Evolutionary conservation across 805 yeast species (phyloP).

Genomic region (Blastobotrys terrestris): DNA sequence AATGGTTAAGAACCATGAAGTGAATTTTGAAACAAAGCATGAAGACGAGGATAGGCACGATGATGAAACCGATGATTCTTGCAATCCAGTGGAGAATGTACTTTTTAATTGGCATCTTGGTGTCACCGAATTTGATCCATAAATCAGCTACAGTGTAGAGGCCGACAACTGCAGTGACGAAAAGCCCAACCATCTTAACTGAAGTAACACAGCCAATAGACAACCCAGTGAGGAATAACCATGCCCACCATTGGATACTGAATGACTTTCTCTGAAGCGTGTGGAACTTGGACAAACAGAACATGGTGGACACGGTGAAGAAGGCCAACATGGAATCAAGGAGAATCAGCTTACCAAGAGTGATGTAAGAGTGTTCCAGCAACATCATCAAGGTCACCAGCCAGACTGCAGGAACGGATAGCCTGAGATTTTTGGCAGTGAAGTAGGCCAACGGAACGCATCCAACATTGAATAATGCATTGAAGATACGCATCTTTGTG

Average conservation of each 20-base stretch:
- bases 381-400: conserved; percentile 65
- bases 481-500: conserved; percentile 77
- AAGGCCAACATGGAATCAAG: conserved; percentile 87
- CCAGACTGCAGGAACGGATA: conserved; percentile 66
- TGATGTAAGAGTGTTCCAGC: conserved; percentile 75
- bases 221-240: conserved; percentile 81
- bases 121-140: conserved; percentile 76
- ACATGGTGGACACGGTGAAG: conserved; percentile 80
- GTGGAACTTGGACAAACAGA: conserved; percentile 66
- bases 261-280: conserved; percentile 55
- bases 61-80: conserved; percentile 58
- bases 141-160: conserved; percentile 81
- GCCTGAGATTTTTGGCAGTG: conserved; percentile 72
- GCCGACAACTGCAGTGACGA: conserved; percentile 83
- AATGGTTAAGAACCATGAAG: conserved; percentile 62
- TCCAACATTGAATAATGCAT: conserved; percentile 75
- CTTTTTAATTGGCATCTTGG: conserved; percentile 27
- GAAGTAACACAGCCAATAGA: conserved; percentile 86
- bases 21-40: conserved; percentile 73
- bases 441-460: conserved; percentile 84
- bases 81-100: conserved; percentile 59
- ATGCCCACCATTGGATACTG: conserved; percentile 84
- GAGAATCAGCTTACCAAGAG: conserved; percentile 81
- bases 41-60: conserved; percentile 67
- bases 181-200: conserved; percentile 95